Evolutionary conservation across 164 flowering plant species (phyloP), one percentile per base, ranked within the genome.

Genomic region (Santalum album): DNA sequence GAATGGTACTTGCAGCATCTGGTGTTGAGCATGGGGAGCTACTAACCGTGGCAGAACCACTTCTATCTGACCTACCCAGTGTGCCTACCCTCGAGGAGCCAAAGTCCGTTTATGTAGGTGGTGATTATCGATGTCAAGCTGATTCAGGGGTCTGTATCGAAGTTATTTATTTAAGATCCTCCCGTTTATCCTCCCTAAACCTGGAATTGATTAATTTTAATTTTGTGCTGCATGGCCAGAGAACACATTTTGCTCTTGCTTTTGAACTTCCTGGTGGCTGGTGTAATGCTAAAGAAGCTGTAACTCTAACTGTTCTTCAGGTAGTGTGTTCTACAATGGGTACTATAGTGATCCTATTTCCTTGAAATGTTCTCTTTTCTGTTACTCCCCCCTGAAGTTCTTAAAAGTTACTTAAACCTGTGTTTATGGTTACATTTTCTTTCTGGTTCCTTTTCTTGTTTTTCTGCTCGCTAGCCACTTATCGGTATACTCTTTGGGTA

Each of bases 191-290:
- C 21, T 35, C 27, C 27, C 18, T 20, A 21, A 23, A 46, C 50
- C 10, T 46, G 7, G 50, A 22, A 29, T 23, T 48, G 16, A 26
- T 25, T 25, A 50, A 16, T 25, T 25, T 24, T 49, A 21, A 34
- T 21, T 48, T 43, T 49, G 55, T 27, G 20, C 49, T 60, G 5
- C 29, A n/a, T 6, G 55, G 23, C 51, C 77, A 86, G 90, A 69
- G 15, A 26, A 82, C 90, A 32, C 86, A 86, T 73, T 71, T 90
- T 64, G 98, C 92, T 34, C 82, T 90, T 64, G 98, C 90, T 35
- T 90, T 90, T 75, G 96, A 80, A 73, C 66, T 77, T 65, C 92
- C 94, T 59, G 95, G 96, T 56, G 98, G 98, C 53, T 90, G 96
- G 96, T 56, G 56, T 29, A 65, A 75, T 18, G 84, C 73, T 58